Evolutionary conservation across 352 stramenopile genomes (phyloP), one percentile per base, ranked within the genome.

Genomic region (Phytophthora hybrid): DNA sequence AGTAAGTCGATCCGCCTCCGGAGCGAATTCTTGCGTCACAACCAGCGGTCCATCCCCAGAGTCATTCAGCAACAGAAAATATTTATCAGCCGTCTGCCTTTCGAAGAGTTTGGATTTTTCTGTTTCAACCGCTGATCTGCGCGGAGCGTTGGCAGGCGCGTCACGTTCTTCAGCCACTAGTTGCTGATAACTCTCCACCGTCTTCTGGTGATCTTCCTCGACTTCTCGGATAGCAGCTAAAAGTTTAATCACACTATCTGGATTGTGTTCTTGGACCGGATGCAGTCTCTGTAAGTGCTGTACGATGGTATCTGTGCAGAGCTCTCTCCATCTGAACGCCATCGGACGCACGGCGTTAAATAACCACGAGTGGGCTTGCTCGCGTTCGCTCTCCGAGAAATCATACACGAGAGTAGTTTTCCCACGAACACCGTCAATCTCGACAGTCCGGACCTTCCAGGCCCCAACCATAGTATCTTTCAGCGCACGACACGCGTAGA

Each of bases 331-430:
- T 1, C 83, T 78, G 31, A 89, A 81, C 23, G 72, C 69, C 5
- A 93, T 61, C 3, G 86, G 79, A 14, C 81, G 62, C 0, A 81
- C 71, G 1, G 79, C 74, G 23, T 26, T 55, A 16, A 85, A 70
- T 5, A 74, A 34, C 32, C 59, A 57, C 1, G 75, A 80, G 0
- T 14, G 44, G 3, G 71, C 68, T 14, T 67, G 32, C 14, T 59
- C 52, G 6, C 73, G 58, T 23, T 91, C 78, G 3, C 47, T 39
- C 53, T 93, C 88, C 0, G 78, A 82, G 8, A 86, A 80, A 0
- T 95, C 87, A 61, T 84, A 89, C 23, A 95, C 69, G 0, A 83
- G 59, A 4, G 79, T 88, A 4, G 76, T 87, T 59, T 88, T 85
- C 0, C 84, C 85, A 18, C 68, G 70, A 2, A 52, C 37, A 14